Conservation (phyloP, 2,329 filamentous ascomycete genomes). For the Arthrobotrys sphaeroides region DNA sequence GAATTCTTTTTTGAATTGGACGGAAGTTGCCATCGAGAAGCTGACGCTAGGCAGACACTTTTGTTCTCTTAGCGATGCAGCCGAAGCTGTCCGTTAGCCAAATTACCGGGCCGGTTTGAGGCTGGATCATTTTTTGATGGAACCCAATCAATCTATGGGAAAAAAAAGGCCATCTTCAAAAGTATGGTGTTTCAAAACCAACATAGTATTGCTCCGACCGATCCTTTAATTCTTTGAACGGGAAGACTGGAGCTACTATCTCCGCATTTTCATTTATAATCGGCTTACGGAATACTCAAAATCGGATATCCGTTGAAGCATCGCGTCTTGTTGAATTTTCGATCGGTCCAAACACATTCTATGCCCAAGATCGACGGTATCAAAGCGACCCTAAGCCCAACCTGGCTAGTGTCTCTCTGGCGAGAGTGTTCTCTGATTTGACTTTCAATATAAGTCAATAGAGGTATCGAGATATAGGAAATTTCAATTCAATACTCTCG, state of each 20-base stretch:
- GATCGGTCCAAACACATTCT: no score
- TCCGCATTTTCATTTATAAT: neutral
- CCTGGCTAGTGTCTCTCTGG: no score
- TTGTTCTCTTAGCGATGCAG: neutral
- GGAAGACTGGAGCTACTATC: neutral
- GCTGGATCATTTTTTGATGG: neutral
- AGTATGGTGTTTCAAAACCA: neutral
- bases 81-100: neutral
- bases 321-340: no score
- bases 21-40: slow-evolving; percentile 16
- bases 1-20: neutral
- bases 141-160: neutral
- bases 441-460: no score
- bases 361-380: no score
- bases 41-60: slow-evolving; percentile 40
- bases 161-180: neutral
- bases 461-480: no score
- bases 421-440: no score
- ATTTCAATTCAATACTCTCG: no score
- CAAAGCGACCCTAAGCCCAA: no score
- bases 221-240: neutral
- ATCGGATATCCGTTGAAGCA: no score
- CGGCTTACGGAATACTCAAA: no score
- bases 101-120: slow-evolving; percentile 8
- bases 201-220: neutral